Evolutionary conservation across 2,329 filamentous ascomycete species (phyloP), one percentile per base, ranked within the genome.

Genomic region (Setomelanomma holmii): DNA sequence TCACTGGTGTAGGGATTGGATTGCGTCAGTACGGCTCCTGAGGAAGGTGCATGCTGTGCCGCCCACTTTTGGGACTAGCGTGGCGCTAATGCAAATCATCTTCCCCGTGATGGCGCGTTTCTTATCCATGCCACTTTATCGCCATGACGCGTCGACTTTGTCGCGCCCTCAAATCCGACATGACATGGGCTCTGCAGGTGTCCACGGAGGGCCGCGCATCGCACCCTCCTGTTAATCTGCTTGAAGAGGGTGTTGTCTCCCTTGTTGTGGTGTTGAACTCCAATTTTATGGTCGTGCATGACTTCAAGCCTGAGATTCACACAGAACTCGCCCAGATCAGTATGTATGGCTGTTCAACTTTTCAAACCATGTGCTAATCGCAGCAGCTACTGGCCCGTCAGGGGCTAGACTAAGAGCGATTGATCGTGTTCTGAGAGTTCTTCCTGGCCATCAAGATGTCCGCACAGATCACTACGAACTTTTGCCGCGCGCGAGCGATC

Each of bases 391-490:
- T 16, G 57, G 55, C 4, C 36, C 48, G 6, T 65, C 57, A 34
- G 63, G 63, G 20, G 56, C 61, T 10, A 73, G 70, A 33, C 42
- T 74, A 3, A 53, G 69, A 47, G 67, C 68, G n/a, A 21, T 68
- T 4, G 16, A 24, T 4, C 44, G 60, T 7, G 50, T 43, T 17
- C 35, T 74, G 17, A 47, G 27, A 8, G 55, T 74, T 20, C 22
- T 53, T 16, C 61, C 69, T 24, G 46, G 30, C 19, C 42, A 53
- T 2, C 38, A 40, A 35, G 19, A 21, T 19, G 19, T 5, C 24
- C n/a, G 21, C 51, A 19, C 45, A 45, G 33, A 19, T 12, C n/a
- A 56, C 63, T 22, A 68, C 24, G 38, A 59, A 19, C 49, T 74
- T 27, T 55, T 63, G 20, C 60, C 60, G 35, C 47, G 43, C n/a